Percentiles rank a stretch among this genome's conserved stretches.
Evolutionary conservation across 1,139 yeast species (phyloP).

Genomic region (Geotrichum aggregatum): DNA sequence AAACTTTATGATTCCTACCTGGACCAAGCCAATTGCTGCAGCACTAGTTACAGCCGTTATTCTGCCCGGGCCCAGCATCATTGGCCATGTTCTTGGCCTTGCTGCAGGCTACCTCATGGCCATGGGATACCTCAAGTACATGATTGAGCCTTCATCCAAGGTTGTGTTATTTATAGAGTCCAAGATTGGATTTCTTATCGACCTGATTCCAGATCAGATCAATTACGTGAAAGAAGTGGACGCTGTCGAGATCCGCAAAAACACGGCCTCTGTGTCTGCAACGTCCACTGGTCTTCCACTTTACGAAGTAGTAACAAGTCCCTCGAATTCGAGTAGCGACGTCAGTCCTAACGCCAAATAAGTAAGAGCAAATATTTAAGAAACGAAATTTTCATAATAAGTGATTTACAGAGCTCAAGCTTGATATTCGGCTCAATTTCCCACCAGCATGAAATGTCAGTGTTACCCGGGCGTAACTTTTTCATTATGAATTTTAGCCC

Average conservation of each 20-base stretch:
- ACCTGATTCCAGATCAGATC: conserved; percentile 52
- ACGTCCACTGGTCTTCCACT: conserved; percentile 8
- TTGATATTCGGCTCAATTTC: background rate
- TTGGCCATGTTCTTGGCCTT: conserved; percentile 63
- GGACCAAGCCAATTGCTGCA: conserved; percentile 54
- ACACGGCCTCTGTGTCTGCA: background rate
- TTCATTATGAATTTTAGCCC: conserved; percentile 4
- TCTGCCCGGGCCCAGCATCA: conserved; percentile 59
- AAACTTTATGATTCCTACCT: conserved; percentile 51
- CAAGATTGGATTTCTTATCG: conserved; percentile 49
- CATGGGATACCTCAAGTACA: conserved; percentile 50
- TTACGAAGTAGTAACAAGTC: background rate
- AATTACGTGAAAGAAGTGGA: conserved; percentile 55
- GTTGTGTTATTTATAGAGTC: conserved; percentile 64
- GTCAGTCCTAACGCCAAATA: background rate
- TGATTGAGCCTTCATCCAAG: conserved; percentile 62
- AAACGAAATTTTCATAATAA: no score
- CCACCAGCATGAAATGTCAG: background rate
- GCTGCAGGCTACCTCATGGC: conserved; percentile 54
- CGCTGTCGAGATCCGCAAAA: conserved; percentile 44
- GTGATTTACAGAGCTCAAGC: no score
- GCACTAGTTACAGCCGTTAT: conserved; percentile 50
- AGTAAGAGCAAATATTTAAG: no score
- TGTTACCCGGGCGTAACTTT: conserved; percentile 2
- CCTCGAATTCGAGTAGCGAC: background rate